Evolutionary conservation across 148 eudicot genomes (phyloP).

Genomic region (Fagopyrum homotropicum): DNA sequence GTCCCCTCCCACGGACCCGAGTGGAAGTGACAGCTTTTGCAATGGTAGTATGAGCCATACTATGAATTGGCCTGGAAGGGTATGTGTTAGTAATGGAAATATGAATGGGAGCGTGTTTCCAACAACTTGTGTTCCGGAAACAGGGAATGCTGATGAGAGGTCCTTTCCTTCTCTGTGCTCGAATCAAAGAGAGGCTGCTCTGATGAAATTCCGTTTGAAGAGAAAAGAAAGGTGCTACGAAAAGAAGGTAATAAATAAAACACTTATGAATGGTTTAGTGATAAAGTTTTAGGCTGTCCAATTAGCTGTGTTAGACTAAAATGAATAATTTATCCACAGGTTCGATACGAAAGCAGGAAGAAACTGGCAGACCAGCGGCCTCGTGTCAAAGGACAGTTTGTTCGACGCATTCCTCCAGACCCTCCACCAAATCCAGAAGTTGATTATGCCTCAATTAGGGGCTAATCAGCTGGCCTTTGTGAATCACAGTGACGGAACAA

Average conservation of each 20-base stretch:
- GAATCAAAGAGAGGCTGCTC: constrained; percentile 67
- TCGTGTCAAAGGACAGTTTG: constrained; percentile 96
- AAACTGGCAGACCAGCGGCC: constrained; percentile 95
- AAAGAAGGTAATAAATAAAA: constrained; percentile 57
- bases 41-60: constrained; percentile 30
- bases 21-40: constrained; percentile 48
- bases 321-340: constrained; percentile 32
- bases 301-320: neutral
- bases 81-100: constrained; percentile 30
- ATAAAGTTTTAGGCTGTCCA: too few relatives aligned
- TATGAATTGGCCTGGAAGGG: constrained; percentile 22
- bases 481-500: neutral
- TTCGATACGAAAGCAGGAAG: constrained; percentile 84
- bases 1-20: constrained; percentile 53
- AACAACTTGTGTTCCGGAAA: constrained; percentile 22
- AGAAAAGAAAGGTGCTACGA: constrained; percentile 92
- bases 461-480: neutral
- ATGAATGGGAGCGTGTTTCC: constrained; percentile 17
- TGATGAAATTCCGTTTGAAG: constrained; percentile 78
- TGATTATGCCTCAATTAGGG: constrained; percentile 22
- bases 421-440: constrained; percentile 32
- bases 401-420: constrained; percentile 61
- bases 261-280: neutral
- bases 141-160: constrained; percentile 21
- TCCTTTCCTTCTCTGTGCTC: constrained; percentile 24